These are phyloP conservation scores for Leccinum cinnamomeum DNA, from an alignment of 1,284 basidiomycete species.

Conservation along the genomic window DNA sequence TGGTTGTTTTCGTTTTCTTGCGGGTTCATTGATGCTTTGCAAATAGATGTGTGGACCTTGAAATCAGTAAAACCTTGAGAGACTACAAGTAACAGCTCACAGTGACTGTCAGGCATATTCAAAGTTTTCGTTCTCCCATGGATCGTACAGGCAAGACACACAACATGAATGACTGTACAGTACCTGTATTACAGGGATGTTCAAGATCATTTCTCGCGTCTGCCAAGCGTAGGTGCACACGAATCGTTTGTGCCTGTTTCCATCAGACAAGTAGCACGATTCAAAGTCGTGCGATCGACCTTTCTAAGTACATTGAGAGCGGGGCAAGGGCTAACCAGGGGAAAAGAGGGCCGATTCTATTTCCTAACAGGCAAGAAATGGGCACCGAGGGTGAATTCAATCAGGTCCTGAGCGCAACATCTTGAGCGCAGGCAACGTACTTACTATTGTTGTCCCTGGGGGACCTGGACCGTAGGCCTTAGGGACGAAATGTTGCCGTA, in stretches of 20 bases:
- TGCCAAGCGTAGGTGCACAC: not conserved
- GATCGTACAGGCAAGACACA: not conserved
- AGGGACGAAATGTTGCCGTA: not conserved
- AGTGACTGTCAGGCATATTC: not conserved
- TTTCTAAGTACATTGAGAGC: not conserved
- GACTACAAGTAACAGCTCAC: not conserved
- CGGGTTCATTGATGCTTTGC: not conserved
- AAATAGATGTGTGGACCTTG: not conserved
- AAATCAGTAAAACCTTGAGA: not conserved
- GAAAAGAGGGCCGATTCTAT: not conserved
- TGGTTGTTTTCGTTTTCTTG: not conserved
- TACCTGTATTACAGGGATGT: not conserved
- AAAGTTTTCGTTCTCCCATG: not conserved
- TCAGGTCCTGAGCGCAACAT: not conserved
- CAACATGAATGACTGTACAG: not conserved
- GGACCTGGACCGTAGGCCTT: not conserved
- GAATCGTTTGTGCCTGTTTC: not conserved
- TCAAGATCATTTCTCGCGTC: not conserved
- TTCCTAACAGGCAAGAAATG: not conserved
- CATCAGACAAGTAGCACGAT: not conserved
- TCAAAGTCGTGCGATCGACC: not conserved
- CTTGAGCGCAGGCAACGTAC: not conserved
- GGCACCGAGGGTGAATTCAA: not conserved
- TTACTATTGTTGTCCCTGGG: not conserved
- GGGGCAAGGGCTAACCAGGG: not conserved